Evolutionary conservation across 176 grass and related monocot genomes (phyloP).

Genomic region (Guadua angustifolia): DNA sequence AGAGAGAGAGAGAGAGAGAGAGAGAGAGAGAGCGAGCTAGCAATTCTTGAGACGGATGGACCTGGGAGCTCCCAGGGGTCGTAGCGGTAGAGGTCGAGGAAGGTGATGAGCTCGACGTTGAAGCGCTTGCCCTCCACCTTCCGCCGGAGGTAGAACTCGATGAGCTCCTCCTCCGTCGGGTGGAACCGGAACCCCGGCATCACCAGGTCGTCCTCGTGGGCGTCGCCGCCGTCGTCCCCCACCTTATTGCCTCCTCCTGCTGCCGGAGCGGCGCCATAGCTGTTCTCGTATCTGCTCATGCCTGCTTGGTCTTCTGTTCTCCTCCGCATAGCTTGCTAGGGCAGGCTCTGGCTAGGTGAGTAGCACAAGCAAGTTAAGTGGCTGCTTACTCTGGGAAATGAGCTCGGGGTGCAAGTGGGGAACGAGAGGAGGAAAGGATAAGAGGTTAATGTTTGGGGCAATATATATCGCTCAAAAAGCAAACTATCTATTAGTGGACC

Average conservation of each 20-base stretch:
- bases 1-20: neutral
- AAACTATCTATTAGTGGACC: neutral
- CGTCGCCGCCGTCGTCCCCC: constrained; percentile 49
- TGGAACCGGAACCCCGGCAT: constrained; percentile 99
- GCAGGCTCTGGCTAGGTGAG: constrained; percentile 33
- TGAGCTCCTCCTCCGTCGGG: constrained; percentile 98
- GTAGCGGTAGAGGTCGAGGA: constrained; percentile 95
- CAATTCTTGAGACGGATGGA: constrained; percentile 15
- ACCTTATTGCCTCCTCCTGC: neutral
- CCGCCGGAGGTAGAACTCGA: constrained; percentile 95
- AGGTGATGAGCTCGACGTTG: constrained; percentile 94
- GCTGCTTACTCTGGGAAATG: constrained; percentile 36
- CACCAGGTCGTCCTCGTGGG: constrained; percentile 73
- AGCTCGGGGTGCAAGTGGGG: constrained; percentile 46
- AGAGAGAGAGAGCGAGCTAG: neutral
- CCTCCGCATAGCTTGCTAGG: constrained; percentile 41
- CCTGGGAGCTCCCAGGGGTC: constrained; percentile 99
- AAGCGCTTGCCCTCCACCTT: constrained; percentile 97
- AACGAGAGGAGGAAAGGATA: constrained; percentile 36
- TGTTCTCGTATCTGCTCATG: constrained; percentile 51
- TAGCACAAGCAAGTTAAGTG: constrained; percentile 49
- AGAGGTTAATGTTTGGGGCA: constrained; percentile 44
- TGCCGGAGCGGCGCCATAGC: constrained; percentile 1
- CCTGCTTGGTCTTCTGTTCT: neutral
- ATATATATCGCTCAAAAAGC: constrained; percentile 42